phyloP scores from a whole-genome alignment of 2,329 filamentous ascomycete species.

The Aspergillus sp. region DNA sequence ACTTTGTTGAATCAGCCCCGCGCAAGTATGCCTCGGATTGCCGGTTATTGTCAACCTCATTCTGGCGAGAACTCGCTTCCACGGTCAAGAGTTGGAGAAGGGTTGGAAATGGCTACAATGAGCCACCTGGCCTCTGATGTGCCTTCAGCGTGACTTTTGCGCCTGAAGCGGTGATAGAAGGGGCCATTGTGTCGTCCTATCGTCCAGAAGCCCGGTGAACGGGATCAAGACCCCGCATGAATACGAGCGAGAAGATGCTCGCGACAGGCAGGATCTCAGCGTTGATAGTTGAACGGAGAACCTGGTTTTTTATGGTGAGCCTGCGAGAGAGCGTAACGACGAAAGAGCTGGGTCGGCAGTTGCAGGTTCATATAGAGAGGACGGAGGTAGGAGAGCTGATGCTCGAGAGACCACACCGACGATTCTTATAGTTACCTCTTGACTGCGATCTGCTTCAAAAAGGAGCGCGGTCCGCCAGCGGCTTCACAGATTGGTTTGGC shows the following conservation, averaged over 20 bases:
- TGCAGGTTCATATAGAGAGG: neutral
- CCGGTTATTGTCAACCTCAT: conserved; percentile 1
- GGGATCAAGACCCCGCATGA: no score
- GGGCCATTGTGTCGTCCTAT: neutral
- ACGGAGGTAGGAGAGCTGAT: neutral
- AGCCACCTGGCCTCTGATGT: neutral
- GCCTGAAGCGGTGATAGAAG: neutral
- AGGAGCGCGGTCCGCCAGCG: neutral
- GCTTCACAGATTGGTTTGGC: neutral
- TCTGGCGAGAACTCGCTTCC: neutral
- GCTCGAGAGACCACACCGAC: no score
- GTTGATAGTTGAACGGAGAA: neutral
- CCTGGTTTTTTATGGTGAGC: no score
- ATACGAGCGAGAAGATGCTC: neutral
- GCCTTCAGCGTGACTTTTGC: neutral
- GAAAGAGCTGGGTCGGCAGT: neutral
- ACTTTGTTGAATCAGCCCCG: conserved; percentile 14
- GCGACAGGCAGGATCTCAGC: neutral
- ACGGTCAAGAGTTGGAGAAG: neutral
- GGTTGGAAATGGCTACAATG: neutral
- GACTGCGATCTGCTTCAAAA: neutral
- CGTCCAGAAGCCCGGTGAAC: neutral
- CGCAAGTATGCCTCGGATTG: conserved; percentile 13
- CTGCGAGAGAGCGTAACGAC: neutral
- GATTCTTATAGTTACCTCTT: neutral